phyloP scores from a whole-genome alignment of 257 asterid genomes.

The Solanum tarijense region DNA sequence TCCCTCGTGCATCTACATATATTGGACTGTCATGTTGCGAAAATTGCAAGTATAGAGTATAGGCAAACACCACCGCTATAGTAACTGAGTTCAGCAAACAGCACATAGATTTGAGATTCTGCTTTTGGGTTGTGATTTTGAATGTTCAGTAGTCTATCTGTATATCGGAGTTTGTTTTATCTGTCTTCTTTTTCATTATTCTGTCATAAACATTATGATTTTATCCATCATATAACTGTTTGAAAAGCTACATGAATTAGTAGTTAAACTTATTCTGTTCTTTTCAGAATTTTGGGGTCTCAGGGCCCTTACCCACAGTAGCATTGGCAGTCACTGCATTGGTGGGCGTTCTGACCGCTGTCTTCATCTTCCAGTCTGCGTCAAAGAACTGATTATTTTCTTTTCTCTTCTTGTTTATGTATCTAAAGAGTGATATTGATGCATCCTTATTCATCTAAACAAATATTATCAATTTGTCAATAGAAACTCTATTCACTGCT shows the following conservation, averaged over 20 bases:
- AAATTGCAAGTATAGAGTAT: neutral
- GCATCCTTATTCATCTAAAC: neutral
- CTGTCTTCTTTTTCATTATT: neutral
- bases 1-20: neutral
- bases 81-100: neutral
- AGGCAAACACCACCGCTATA: neutral
- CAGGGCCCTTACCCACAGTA: slow-evolving; percentile 30
- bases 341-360: slow-evolving; percentile 68
- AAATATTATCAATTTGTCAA: neutral
- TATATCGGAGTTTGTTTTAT: neutral
- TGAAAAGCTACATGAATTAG: neutral
- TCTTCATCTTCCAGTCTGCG: slow-evolving; percentile 87
- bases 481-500: neutral
- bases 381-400: slow-evolving; percentile 36
- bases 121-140: too few relatives aligned
- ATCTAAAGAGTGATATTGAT: neutral
- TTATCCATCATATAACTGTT: neutral
- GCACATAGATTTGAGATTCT: neutral
- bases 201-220: neutral
- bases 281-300: slow-evolving; percentile 38
- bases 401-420: neutral
- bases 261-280: neutral
- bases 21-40: neutral
- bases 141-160: neutral
- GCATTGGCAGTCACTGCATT: slow-evolving; percentile 63